Percentiles rank a stretch among this genome's conserved stretches.
These are phyloP conservation scores for Cyclostephanos tholiformis DNA, from an alignment of 108 stramenopile genomes.

Conservation along the genomic window DNA sequence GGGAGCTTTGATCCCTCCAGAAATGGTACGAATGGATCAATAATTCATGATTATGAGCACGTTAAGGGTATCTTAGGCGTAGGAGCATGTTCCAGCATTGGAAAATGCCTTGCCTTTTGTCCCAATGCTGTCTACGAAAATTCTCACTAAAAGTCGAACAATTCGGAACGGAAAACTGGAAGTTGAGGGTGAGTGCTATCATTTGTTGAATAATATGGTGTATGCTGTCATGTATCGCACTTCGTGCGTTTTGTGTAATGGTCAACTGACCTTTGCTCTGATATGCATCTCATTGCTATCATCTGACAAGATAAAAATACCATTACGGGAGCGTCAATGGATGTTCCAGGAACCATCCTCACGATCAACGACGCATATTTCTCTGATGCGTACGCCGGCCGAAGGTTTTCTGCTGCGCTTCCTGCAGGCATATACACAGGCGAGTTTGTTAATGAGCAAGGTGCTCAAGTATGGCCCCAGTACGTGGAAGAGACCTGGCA, in stretches of 20 bases:
- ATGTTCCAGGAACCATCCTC: slow-evolving; percentile 27
- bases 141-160: slow-evolving; percentile 44
- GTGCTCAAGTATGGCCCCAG: slow-evolving; percentile 45
- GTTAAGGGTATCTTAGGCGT: slow-evolving; percentile 22
- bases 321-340: slow-evolving; percentile 9
- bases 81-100: slow-evolving; percentile 10
- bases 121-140: slow-evolving; percentile 42
- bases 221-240: not conserved
- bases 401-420: slow-evolving; percentile 47
- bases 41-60: slow-evolving; percentile 20
- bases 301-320: slow-evolving; percentile 14
- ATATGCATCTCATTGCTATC: not conserved
- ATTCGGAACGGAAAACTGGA: slow-evolving; percentile 42
- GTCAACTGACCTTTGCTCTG: too few relatives aligned
- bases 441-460: slow-evolving; percentile 38
- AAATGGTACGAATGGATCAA: slow-evolving; percentile 20
- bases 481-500: slow-evolving; percentile 50
- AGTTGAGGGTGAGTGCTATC: slow-evolving; percentile 24
- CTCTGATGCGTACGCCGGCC: slow-evolving; percentile 5
- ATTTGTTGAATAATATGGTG: not conserved
- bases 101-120: slow-evolving; percentile 44
- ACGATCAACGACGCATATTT: slow-evolving; percentile 20
- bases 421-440: slow-evolving; percentile 48
- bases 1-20: slow-evolving; percentile 40
- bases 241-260: too few relatives aligned